Evolutionary conservation across 768 basidiomycete genomes (phyloP).

Genomic region (Xanthoconium purpureum): DNA sequence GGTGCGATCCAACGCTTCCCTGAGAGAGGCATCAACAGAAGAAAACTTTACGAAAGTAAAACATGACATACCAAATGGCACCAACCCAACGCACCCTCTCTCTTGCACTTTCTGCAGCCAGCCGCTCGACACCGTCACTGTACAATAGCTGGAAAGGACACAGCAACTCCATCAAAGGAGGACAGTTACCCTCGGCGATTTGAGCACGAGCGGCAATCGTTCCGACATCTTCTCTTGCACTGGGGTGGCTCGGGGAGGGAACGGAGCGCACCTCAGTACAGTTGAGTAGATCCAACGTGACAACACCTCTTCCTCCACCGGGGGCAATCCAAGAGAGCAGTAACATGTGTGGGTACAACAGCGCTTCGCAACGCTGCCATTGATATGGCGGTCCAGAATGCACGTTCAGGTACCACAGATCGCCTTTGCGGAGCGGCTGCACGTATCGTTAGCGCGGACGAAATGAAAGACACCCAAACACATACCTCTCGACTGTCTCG

Average conservation of each 20-base stretch:
- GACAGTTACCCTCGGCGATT: conserved; percentile 40
- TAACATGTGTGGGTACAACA: conserved; percentile 80
- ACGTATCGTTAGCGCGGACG: conserved; percentile 7
- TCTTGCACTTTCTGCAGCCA: conserved; percentile 84
- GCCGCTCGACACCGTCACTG: conserved; percentile 81
- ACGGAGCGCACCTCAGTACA: conserved; percentile 84
- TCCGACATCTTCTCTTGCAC: conserved; percentile 82
- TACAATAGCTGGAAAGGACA: conserved; percentile 93
- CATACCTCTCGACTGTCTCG: conserved; percentile 45
- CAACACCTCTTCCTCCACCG: conserved; percentile 78
- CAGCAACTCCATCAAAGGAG: conserved; percentile 62
- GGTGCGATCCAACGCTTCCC: conserved; percentile 77
- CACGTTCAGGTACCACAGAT: conserved; percentile 91
- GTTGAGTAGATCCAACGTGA: conserved; percentile 82
- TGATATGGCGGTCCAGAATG: conserved; percentile 75
- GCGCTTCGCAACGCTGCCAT: conserved; percentile 80
- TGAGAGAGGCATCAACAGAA: conserved; percentile 28
- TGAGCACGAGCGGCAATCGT: conserved; percentile 75
- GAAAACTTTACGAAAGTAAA: background rate
- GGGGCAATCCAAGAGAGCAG: conserved; percentile 85
- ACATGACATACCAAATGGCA: conserved; percentile 67
- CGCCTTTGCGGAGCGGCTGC: conserved; percentile 85
- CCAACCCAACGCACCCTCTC: conserved; percentile 91
- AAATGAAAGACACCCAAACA: background rate
- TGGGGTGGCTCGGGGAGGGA: conserved; percentile 76